phyloP scores from a whole-genome alignment of 352 stramenopile genomes.

The Phytophthora multivora region DNA sequence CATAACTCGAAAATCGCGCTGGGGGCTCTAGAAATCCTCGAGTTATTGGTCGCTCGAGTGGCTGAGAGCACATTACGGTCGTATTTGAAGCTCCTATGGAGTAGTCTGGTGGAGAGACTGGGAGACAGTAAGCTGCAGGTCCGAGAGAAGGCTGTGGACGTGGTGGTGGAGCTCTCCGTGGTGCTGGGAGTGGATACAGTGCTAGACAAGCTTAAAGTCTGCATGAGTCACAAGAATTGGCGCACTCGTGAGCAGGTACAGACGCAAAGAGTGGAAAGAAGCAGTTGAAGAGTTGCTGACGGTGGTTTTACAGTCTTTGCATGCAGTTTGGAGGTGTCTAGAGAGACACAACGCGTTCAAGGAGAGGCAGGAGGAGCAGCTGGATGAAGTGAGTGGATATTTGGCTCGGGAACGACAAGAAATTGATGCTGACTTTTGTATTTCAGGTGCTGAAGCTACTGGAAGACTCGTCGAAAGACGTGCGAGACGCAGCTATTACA shows the following conservation, averaged over 20 bases:
- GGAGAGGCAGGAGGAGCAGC: constrained; percentile 54
- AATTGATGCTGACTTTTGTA: constrained; percentile 6
- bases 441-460: constrained; percentile 63
- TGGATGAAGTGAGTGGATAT: constrained; percentile 52
- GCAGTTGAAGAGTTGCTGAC: not conserved
- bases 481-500: constrained; percentile 71
- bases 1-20: constrained; percentile 86
- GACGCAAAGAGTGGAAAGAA: not conserved
- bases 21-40: constrained; percentile 67
- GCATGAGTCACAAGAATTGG: constrained; percentile 82
- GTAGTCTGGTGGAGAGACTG: constrained; percentile 68
- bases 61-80: constrained; percentile 47
- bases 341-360: constrained; percentile 57
- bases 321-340: constrained; percentile 68
- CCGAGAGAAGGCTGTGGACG: constrained; percentile 76
- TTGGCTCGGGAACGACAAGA: not conserved
- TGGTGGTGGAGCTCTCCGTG: constrained; percentile 67
- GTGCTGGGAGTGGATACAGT: constrained; percentile 64
- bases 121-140: constrained; percentile 81
- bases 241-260: constrained; percentile 77
- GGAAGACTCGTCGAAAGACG: constrained; percentile 86
- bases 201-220: constrained; percentile 57
- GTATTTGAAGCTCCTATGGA: constrained; percentile 74
- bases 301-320: constrained; percentile 46
- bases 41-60: constrained; percentile 54